phyloP scores from a whole-genome alignment of 305 asterid species.

The Fraxinus baroniana region DNA sequence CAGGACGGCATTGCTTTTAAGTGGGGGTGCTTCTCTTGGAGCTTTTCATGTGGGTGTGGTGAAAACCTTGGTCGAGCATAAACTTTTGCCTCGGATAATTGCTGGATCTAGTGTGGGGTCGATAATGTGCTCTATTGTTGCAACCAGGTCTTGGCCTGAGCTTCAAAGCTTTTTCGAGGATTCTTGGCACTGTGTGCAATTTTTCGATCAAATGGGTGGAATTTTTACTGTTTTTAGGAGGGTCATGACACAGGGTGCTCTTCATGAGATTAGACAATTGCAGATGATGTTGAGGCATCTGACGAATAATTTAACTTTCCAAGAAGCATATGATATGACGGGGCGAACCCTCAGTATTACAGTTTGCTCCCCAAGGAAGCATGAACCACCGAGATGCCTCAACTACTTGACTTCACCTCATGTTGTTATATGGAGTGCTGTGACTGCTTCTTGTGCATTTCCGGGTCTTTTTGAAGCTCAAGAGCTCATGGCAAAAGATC shows the following conservation, averaged over 20 bases:
- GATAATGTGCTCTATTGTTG: constrained; percentile 78
- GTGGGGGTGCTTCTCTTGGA: constrained; percentile 95
- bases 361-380: constrained; percentile 92
- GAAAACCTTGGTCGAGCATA: constrained; percentile 79
- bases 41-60: constrained; percentile 89
- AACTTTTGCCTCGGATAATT: constrained; percentile 79
- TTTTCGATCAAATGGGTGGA: constrained; percentile 82
- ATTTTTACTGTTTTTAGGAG: constrained; percentile 64
- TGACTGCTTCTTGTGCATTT: constrained; percentile 94
- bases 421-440: constrained; percentile 97
- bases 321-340: constrained; percentile 91
- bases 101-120: constrained; percentile 97
- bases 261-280: constrained; percentile 82
- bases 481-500: constrained; percentile 94
- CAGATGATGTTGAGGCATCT: constrained; percentile 73
- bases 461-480: constrained; percentile 98
- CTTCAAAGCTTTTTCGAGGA: constrained; percentile 88
- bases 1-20: constrained; percentile 81
- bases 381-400: constrained; percentile 97
- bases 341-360: constrained; percentile 89
- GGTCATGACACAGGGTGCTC: constrained; percentile 77
- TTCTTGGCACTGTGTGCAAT: constrained; percentile 80
- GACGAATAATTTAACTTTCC: constrained; percentile 86
- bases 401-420: constrained; percentile 96
- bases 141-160: constrained; percentile 95